A percentile compares a stretch with the other conserved stretches of the same genome.
Evolutionary conservation across 257 asterid species (phyloP).

Genomic region (Echites panduratus): DNA sequence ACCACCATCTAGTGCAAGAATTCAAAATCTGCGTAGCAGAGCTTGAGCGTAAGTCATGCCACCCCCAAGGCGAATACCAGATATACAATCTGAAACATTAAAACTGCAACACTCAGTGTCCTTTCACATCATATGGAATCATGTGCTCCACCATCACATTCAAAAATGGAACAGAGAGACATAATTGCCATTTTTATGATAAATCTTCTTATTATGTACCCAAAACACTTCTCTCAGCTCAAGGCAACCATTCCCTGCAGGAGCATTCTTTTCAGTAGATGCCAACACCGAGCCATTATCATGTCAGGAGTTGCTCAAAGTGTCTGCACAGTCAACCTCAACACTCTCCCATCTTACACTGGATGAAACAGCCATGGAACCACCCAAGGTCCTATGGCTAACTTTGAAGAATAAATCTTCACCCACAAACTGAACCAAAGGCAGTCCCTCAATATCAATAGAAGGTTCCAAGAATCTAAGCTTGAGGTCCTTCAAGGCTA

Average conservation of each 20-base stretch:
- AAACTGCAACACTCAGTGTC: slow-evolving; percentile 84
- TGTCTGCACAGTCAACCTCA: slow-evolving; percentile 79
- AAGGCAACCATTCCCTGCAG: slow-evolving; percentile 33
- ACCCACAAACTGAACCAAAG: slow-evolving; percentile 78
- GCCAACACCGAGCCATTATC: slow-evolving; percentile 31
- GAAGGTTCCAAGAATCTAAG: slow-evolving; percentile 74
- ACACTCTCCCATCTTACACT: slow-evolving; percentile 73
- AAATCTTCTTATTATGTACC: slow-evolving; percentile 83
- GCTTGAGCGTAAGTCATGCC: slow-evolving; percentile 90
- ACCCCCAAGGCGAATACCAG: slow-evolving; percentile 96
- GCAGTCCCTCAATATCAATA: slow-evolving; percentile 39
- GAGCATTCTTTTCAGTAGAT: slow-evolving; percentile 18
- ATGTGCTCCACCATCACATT: slow-evolving; percentile 61
- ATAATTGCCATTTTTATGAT: too few relatives aligned
- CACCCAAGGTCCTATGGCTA: slow-evolving; percentile 83
- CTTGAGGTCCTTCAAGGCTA: slow-evolving; percentile 60
- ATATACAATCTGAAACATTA: slow-evolving; percentile 67
- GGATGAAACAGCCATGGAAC: slow-evolving; percentile 88
- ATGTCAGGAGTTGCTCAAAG: slow-evolving; percentile 32
- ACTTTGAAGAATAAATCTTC: slow-evolving; percentile 62
- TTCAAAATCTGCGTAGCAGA: slow-evolving; percentile 91
- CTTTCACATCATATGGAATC: slow-evolving; percentile 72
- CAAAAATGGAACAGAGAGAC: slow-evolving; percentile 56
- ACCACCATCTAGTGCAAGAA: slow-evolving; percentile 94
- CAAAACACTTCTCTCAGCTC: slow-evolving; percentile 80